A percentile compares a stretch with the other conserved stretches of the same genome.
These are phyloP conservation scores for Trichoderma koningii DNA, from an alignment of 2,329 filamentous ascomycete genomes.

Conservation along the genomic window DNA sequence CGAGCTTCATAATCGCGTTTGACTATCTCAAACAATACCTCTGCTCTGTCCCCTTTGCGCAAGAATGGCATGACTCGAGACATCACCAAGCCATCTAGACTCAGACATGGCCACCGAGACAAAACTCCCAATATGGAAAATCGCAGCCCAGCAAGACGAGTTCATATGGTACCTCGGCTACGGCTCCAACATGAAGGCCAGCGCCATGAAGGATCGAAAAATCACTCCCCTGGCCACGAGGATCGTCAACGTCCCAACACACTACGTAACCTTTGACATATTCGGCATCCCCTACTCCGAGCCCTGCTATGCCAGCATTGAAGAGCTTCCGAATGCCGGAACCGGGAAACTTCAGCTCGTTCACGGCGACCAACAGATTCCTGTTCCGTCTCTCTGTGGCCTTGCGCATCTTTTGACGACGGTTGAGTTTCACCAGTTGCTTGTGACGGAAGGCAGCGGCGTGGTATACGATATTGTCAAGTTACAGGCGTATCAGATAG, in stretches of 20 bases:
- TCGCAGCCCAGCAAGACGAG: neutral
- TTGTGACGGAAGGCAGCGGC: slow-evolving; percentile 22
- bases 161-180: slow-evolving; percentile 26
- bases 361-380: neutral
- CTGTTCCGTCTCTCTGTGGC: slow-evolving; percentile 22
- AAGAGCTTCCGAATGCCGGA: slow-evolving; percentile 12
- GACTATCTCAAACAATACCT: neutral
- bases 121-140: slow-evolving; percentile 15
- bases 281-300: slow-evolving; percentile 27
- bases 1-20: neutral
- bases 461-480: slow-evolving; percentile 24
- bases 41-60: neutral
- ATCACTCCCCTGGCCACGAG: slow-evolving; percentile 23
- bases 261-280: slow-evolving; percentile 26
- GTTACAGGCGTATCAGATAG: slow-evolving; percentile 8
- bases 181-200: slow-evolving; percentile 27
- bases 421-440: slow-evolving; percentile 17
- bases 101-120: neutral
- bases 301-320: slow-evolving; percentile 25
- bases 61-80: too few relatives aligned
- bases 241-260: slow-evolving; percentile 22
- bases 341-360: neutral
- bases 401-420: slow-evolving; percentile 18
- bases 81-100: too few relatives aligned
- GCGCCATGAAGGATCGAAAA: slow-evolving; percentile 18